Conservation (phyloP, 176 grass and related monocot species). For the Phyllostachys edulis region DNA sequence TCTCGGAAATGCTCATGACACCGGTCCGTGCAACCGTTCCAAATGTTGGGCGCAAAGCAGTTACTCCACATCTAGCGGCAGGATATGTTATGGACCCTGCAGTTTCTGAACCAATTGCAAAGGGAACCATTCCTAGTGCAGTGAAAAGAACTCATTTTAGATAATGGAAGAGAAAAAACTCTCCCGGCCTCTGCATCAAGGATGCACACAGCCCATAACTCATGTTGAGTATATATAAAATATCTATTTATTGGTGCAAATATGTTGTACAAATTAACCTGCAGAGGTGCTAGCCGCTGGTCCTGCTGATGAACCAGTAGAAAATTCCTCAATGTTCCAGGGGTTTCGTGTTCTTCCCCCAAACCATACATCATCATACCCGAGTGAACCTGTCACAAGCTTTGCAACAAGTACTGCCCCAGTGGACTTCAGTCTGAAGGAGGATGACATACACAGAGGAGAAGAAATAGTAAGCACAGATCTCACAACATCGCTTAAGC, state of each 20-base stretch:
- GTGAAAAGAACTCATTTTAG: slow-evolving; percentile 16
- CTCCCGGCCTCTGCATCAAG: no score
- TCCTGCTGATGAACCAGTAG: slow-evolving; percentile 88
- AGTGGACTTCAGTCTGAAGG: slow-evolving; percentile 57
- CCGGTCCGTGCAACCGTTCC: slow-evolving; percentile 71
- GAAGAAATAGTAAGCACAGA: not conserved
- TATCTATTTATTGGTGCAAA: slow-evolving; percentile 26
- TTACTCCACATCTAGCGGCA: slow-evolving; percentile 79
- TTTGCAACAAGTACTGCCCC: slow-evolving; percentile 87
- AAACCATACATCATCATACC: slow-evolving; percentile 95
- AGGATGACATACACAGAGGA: slow-evolving; percentile 14
- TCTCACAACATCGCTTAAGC: not conserved
- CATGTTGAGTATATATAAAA: not conserved
- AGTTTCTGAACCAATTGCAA: slow-evolving; percentile 94
- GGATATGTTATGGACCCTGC: slow-evolving; percentile 85
- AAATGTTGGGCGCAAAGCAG: slow-evolving; percentile 83
- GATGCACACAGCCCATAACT: no score
- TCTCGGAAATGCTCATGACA: slow-evolving; percentile 94
- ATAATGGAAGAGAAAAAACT: no score
- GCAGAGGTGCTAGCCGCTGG: slow-evolving; percentile 79
- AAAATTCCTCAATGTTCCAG: slow-evolving; percentile 95
- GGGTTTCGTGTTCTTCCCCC: slow-evolving; percentile 89
- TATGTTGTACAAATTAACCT: slow-evolving; percentile 46
- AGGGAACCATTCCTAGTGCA: slow-evolving; percentile 74
- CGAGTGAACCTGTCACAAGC: slow-evolving; percentile 87